Conservation (phyloP, 495 filamentous ascomycete genomes). For the Lepidopterella palustris region DNA sequence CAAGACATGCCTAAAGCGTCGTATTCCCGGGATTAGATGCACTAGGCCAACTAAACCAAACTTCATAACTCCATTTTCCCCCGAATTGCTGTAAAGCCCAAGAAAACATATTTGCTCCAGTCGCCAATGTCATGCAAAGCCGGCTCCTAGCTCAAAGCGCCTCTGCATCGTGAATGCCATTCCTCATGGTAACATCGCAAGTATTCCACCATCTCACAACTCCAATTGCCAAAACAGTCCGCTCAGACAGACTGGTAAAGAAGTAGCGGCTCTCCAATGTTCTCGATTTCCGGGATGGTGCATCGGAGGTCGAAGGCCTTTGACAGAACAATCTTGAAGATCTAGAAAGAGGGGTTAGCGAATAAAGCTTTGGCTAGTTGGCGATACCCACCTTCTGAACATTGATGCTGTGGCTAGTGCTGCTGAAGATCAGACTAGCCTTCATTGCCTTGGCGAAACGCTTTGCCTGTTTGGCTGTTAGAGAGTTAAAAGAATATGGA, state of each 20-base stretch:
- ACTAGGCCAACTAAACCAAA: not conserved
- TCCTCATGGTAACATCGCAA: not conserved
- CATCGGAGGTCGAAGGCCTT: slow-evolving; percentile 99
- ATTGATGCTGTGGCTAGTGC: slow-evolving; percentile 98
- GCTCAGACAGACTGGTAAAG: slow-evolving; percentile 53
- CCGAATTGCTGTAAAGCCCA: not conserved
- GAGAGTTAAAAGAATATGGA: not conserved
- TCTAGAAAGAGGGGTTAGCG: slow-evolving; percentile 47
- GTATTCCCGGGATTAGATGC: not conserved
- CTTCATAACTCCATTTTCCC: not conserved
- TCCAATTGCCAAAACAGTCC: not conserved
- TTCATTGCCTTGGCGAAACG: slow-evolving; percentile 98
- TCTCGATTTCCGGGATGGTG: slow-evolving; percentile 97
- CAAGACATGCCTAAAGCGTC: not conserved
- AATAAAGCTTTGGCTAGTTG: not conserved
- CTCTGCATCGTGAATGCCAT: not conserved
- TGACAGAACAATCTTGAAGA: slow-evolving; percentile 98
- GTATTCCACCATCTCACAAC: not conserved
- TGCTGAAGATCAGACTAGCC: slow-evolving; percentile 93
- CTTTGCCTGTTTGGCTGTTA: slow-evolving; percentile 56
- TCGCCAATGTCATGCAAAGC: slow-evolving; percentile 24
- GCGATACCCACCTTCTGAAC: slow-evolving; percentile 77
- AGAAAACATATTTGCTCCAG: slow-evolving; percentile 14
- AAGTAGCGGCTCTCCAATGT: slow-evolving; percentile 91
- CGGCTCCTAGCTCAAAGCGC: not conserved